phyloP scores from a whole-genome alignment of 345 rosid genomes.

The Xanthoceras sorbifolium region DNA sequence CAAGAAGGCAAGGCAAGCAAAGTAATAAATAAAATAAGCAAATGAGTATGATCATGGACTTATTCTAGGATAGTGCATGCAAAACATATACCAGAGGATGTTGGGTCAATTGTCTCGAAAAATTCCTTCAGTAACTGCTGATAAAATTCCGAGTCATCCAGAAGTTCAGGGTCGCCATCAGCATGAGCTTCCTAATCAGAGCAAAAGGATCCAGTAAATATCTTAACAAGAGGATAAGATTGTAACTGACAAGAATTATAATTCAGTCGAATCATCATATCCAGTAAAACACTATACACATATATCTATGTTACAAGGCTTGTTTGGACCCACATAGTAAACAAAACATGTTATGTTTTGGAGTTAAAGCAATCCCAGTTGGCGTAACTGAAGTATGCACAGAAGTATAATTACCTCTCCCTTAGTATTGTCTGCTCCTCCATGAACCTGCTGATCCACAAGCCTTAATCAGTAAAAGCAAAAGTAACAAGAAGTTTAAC shows the following conservation, averaged over 20 bases:
- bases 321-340: too few species aligned
- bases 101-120: constrained; percentile 72
- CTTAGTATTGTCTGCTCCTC: constrained; percentile 23
- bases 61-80: background rate
- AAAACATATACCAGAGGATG: constrained; percentile 54
- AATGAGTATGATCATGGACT: too few species aligned
- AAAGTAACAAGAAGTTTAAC: background rate
- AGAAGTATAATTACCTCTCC: constrained; percentile 48
- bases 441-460: constrained; percentile 36
- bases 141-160: constrained; percentile 87
- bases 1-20: background rate
- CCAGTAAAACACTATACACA: background rate
- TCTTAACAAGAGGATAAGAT: background rate
- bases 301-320: background rate
- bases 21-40: background rate
- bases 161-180: constrained; percentile 85
- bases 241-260: background rate
- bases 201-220: background rate
- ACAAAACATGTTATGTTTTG: too few species aligned
- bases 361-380: too few species aligned
- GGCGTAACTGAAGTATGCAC: too few species aligned
- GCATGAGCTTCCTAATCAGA: constrained; percentile 49
- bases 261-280: background rate
- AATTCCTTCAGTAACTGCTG: constrained; percentile 84
- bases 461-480: constrained; percentile 26